Conservation (phyloP, 495 filamentous ascomycete species). For the Neurospora sp. region DNA sequence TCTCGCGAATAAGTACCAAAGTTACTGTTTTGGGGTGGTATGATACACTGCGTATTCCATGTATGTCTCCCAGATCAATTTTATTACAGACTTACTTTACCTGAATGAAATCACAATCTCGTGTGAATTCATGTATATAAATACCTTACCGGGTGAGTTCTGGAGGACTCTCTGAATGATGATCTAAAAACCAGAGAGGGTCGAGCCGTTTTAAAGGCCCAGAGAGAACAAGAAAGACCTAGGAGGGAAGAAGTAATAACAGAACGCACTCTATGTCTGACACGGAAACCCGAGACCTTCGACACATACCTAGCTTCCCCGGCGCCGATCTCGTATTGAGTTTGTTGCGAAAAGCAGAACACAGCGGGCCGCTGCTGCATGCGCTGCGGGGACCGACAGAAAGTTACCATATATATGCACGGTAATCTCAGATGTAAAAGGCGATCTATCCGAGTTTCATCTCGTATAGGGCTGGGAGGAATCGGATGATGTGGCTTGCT, state of each 20-base stretch:
- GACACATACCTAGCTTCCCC: background rate
- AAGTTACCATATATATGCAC: background rate
- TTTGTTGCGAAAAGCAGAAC: background rate
- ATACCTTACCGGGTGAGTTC: background rate
- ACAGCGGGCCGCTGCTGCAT: background rate
- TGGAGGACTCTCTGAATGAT: background rate
- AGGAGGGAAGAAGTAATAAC: background rate
- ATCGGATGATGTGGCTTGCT: background rate
- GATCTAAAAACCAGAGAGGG: background rate
- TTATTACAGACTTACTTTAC: background rate
- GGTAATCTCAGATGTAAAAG: background rate
- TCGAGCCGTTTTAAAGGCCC: background rate
- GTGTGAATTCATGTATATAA: background rate
- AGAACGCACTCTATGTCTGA: background rate
- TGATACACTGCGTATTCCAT: background rate
- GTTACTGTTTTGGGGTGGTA: background rate
- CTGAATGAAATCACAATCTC: background rate
- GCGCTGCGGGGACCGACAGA: background rate
- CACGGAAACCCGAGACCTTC: background rate
- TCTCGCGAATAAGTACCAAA: background rate
- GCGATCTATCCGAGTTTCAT: background rate
- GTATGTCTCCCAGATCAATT: background rate
- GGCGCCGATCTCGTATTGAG: background rate
- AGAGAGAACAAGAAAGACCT: background rate
- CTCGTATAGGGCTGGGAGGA: background rate